Evolutionary conservation across 495 filamentous ascomycete species (phyloP).

Genomic region (Penicillium samsonianum): DNA sequence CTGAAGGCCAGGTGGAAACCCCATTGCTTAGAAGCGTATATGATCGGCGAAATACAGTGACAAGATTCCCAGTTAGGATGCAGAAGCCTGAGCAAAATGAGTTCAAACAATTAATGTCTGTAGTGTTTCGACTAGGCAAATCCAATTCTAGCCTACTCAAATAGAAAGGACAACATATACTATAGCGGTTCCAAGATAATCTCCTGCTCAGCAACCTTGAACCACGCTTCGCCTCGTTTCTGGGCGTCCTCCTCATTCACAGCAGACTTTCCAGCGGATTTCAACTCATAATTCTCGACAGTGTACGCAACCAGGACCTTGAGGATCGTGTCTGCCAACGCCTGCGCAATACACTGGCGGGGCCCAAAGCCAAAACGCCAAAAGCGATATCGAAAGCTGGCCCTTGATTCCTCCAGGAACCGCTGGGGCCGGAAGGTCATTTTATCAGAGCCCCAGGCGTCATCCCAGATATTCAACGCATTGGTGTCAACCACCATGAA

Average conservation of each 20-base stretch:
- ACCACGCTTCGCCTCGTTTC: slow-evolving; percentile 1
- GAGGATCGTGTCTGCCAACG: slow-evolving; percentile 26
- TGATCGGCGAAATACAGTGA: too few species aligned
- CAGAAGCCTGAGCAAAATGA: too few species aligned
- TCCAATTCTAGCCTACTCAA: not conserved
- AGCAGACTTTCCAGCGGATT: not conserved
- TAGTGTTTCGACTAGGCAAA: not conserved
- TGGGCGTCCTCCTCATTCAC: not conserved
- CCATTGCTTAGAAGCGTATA: too few species aligned
- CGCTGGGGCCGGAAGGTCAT: slow-evolving; percentile 27
- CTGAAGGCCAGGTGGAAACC: too few species aligned
- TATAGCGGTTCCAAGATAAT: not conserved
- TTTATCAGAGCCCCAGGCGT: slow-evolving; percentile 37
- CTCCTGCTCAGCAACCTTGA: slow-evolving; percentile 1
- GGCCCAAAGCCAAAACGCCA: slow-evolving; percentile 39
- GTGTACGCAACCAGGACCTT: not conserved
- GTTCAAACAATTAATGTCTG: too few species aligned
- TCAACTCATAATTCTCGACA: not conserved
- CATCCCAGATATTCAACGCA: slow-evolving; percentile 39
- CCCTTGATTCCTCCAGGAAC: slow-evolving; percentile 17
- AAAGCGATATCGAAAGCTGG: slow-evolving; percentile 26
- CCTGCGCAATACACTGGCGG: slow-evolving; percentile 33
- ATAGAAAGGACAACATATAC: not conserved
- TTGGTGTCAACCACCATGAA: slow-evolving; percentile 41
- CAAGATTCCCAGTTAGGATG: too few species aligned